phyloP scores from a whole-genome alignment of 2,329 filamentous ascomycete species.

The Coniochaeta pulveracea region DNA sequence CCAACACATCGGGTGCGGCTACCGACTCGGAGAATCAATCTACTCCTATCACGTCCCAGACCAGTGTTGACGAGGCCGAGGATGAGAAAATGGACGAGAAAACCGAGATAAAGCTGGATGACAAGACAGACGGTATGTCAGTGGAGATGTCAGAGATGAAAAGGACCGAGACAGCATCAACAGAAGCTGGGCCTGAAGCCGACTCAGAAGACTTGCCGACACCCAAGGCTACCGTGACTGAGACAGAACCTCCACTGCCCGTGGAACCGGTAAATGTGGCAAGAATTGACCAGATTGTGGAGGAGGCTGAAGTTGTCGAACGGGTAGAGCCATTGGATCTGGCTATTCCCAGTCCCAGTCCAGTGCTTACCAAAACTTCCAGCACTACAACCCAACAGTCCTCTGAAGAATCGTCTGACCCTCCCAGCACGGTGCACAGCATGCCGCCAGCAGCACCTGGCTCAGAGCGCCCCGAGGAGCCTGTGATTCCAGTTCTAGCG shows the following conservation, averaged over 20 bases:
- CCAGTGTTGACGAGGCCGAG: constrained; percentile 9
- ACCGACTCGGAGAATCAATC: constrained; percentile 34
- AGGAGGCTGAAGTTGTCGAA: constrained; percentile 20
- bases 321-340: constrained; percentile 39
- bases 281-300: constrained; percentile 10
- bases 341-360: constrained; percentile 25
- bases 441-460: constrained; percentile 10
- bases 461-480: constrained; percentile 3
- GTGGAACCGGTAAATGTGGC: background rate
- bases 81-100: constrained; percentile 13
- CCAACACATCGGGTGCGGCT: constrained; percentile 20
- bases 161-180: background rate
- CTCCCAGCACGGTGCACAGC: constrained; percentile 1
- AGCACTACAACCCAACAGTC: no score
- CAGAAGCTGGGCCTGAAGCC: no score
- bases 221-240: background rate
- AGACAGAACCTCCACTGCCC: background rate
- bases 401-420: constrained; percentile 3
- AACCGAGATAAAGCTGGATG: constrained; percentile 8
- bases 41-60: constrained; percentile 26
- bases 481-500: constrained; percentile 3
- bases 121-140: constrained; percentile 3
- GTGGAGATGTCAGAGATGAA: background rate
- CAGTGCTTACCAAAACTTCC: constrained; percentile 12
- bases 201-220: background rate